phyloP scores from a whole-genome alignment of 2,329 filamentous ascomycete species.

The Monosporascus sp. region DNA sequence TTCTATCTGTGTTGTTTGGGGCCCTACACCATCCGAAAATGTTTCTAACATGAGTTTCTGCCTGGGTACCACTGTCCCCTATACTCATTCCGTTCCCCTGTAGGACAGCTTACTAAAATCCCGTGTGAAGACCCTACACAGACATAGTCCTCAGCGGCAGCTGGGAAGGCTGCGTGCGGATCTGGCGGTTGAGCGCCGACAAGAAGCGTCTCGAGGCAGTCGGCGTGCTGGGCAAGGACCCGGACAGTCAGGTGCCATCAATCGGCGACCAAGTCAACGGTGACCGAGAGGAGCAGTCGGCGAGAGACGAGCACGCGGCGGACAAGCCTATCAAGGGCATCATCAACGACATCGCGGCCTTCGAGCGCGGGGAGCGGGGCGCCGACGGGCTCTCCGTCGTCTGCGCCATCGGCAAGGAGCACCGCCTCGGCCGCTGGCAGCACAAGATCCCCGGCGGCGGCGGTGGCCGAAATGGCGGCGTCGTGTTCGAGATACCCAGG shows the following conservation, averaged over 20 bases:
- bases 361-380: constrained; percentile 75
- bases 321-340: constrained; percentile 58
- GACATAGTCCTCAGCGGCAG: constrained; percentile 87
- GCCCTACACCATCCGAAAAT: too few species aligned
- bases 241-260: constrained; percentile 9
- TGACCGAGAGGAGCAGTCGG: constrained; percentile 8
- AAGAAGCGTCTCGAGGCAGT: constrained; percentile 71
- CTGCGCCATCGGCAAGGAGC: constrained; percentile 81
- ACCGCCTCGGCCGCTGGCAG: constrained; percentile 80
- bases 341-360: constrained; percentile 82
- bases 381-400: constrained; percentile 76
- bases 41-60: too few species aligned
- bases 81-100: too few species aligned
- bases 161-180: constrained; percentile 85
- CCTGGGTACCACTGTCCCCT: too few species aligned
- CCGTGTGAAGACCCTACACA: constrained; percentile 59
- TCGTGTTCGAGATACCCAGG: constrained; percentile 76
- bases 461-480: constrained; percentile 72
- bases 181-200: constrained; percentile 81
- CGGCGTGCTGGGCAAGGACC: constrained; percentile 55
- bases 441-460: constrained; percentile 31
- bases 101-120: not conserved
- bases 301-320: constrained; percentile 13
- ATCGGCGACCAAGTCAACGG: constrained; percentile 21
- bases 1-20: not conserved